phyloP scores from a whole-genome alignment of 169 alveolate genomes.

The Nephromyces sp. region DNA sequence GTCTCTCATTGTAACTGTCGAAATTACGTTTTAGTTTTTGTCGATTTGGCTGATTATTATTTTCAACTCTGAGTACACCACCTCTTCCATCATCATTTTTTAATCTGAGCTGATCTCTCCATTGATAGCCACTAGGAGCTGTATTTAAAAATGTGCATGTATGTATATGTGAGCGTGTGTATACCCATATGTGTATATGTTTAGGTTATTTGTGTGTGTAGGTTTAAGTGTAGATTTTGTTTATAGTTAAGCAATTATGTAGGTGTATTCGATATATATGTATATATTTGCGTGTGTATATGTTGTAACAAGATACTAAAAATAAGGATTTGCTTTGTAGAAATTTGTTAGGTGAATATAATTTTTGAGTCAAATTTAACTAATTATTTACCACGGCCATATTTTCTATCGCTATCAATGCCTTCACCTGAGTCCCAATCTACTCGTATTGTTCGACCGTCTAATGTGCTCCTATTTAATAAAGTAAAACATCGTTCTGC shows the following conservation, averaged over 20 bases:
- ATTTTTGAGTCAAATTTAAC: neutral
- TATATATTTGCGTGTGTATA: neutral
- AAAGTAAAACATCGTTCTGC: slow-evolving; percentile 51
- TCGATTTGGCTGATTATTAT: too few species aligned
- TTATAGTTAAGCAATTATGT: neutral
- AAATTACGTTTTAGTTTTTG: too few species aligned
- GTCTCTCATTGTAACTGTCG: too few species aligned
- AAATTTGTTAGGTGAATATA: neutral
- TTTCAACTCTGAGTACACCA: too few species aligned
- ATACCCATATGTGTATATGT: neutral
- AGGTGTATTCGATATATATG: neutral
- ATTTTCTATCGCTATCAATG: slow-evolving; percentile 41
- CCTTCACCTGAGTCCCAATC: slow-evolving; percentile 52
- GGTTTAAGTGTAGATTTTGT: neutral
- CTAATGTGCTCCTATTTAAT: slow-evolving; percentile 37
- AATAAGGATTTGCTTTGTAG: neutral
- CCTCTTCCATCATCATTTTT: neutral
- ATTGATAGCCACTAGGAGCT: neutral
- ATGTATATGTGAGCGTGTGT: too few species aligned
- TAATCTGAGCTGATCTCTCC: neutral
- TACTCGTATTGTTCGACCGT: slow-evolving; percentile 51
- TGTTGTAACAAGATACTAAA: neutral
- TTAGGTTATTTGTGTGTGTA: neutral
- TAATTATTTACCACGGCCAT: slow-evolving; percentile 38
- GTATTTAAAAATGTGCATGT: neutral